Base-by-base conservation (phyloP, 2,329 filamentous ascomycete genomes). In the Fusarium udum region DNA sequence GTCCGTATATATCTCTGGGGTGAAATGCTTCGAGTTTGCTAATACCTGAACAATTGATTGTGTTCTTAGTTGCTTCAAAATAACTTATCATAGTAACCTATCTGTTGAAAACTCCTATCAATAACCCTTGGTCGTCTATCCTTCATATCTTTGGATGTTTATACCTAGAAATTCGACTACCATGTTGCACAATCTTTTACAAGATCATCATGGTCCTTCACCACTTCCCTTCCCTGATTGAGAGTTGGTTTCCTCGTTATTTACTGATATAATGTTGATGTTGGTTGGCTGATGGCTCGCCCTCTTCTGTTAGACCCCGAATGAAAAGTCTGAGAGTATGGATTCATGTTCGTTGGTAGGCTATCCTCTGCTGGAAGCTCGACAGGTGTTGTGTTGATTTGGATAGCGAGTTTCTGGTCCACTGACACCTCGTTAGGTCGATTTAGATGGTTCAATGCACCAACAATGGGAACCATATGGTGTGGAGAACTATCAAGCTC, bases 401-500 rank as follows among this genome's bases (percentile, higher is more conserved):
- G 65, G 14, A 67, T 55, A 13, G 49, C 65, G 37, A 67, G 16
- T 40, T 48, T 40, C 34, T 61, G 42, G 14, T 42, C 64, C 28
- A 22, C 18, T 7, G 12, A 36, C 20, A 7, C 22, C 36, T 16
- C 46, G 10, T 37, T 36, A 10, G 36, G 16, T 11, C n/a, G 40
- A 7, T 28, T 26, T 28, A 42, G 14, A 8, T 56, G 39, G 32
- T 24, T 45, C 10, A 53, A 28, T n/a, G 42, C 22, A 10, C 42
- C 43, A 16, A 39, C 40, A 8, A 67, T 48, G 3, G 69, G 69
- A 26, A 72, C 43, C 51, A 55, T 70, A 1, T 61, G 70, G 18
- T 46, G 58, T 6, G 64, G 59, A 14, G 69, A 72, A 28, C 26
- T 61, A 24, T 70, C 70, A 12, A 72, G 37, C 32, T 72, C 70